Evolutionary conservation across 345 rosid species (phyloP), one percentile per base, ranked within the genome.

Genomic region (Reutealis trisperma): DNA sequence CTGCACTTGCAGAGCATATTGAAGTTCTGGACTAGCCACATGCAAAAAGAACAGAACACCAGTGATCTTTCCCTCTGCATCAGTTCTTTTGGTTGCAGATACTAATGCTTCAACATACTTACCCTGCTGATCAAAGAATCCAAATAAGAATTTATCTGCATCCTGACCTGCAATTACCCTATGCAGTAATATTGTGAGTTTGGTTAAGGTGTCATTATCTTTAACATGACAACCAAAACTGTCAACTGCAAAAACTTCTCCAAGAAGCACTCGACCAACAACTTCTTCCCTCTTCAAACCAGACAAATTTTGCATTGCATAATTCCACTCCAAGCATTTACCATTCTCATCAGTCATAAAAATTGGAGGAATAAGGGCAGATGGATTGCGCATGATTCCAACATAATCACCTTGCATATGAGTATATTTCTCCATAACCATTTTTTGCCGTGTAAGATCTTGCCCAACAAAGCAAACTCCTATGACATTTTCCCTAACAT

Each of bases 391-490:
- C 81, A 93, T 78, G 54, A 93, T 92, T 57, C 89, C 90, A 71
- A 82, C 85, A 73, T 89, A 92, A 77, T 93, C 98, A 68, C 97
- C 92, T 76, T 88, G 90, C 63, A 93, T 66, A 15, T 87, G 85
- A 75, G 86, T 85, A 67, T 85, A 92, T 68, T 85, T 92, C 80
- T 90, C 91, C 73, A 72, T 81, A 65, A 86, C 80, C 79, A 72
- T 57, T 79, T 85, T 93, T 67, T 93, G 90, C 24, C 87, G 88
- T 0, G 93, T 92, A 63, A 90, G 77, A 83, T 93, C 98, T 86
- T 93, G 97, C 71, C 90, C 98, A 66, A 90, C 83, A 65, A 93
- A 92, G 86, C 98, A 93, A 67, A 92, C 84, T 47, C 98, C 97
- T 65, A 79, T 86, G 70, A 93, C 85, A 65, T 84, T 90, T 67